phyloP scores from a whole-genome alignment of 225 moss, liverwort and hornwort genomes.

The Anthoceros angustus region DNA sequence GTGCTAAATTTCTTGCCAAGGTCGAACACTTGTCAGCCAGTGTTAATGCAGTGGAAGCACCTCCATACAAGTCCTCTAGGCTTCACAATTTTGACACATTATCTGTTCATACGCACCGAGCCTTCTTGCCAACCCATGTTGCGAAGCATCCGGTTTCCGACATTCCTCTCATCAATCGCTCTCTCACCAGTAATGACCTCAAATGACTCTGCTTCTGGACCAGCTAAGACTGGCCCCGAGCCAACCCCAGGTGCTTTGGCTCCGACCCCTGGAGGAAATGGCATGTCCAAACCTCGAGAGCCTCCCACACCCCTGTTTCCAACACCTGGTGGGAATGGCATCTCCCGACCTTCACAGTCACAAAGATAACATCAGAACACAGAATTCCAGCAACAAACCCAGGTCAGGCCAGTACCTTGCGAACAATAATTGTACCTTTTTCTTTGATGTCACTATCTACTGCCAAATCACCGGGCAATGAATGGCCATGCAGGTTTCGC shows the following conservation, averaged over 20 bases:
- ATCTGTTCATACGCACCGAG: slow-evolving; percentile 36
- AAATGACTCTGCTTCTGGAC: slow-evolving; percentile 63
- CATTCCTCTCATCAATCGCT: slow-evolving; percentile 81
- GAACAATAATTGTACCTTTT: slow-evolving; percentile 55
- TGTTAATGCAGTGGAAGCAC: not conserved
- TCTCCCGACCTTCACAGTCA: slow-evolving; percentile 50
- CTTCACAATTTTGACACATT: too few relatives aligned
- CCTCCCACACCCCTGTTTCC: slow-evolving; percentile 32
- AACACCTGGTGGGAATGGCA: slow-evolving; percentile 67
- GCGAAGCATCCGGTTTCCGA: slow-evolving; percentile 97
- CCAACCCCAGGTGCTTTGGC: slow-evolving; percentile 42
- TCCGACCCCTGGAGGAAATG: slow-evolving; percentile 97
- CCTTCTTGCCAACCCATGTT: slow-evolving; percentile 99
- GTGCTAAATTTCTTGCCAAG: not conserved
- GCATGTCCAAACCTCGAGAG: slow-evolving; percentile 92
- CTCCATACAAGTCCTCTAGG: too few relatives aligned
- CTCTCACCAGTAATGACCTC: slow-evolving; percentile 82
- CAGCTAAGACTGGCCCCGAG: slow-evolving; percentile 44
- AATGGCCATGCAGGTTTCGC: slow-evolving; percentile 69
- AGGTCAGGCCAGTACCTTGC: slow-evolving; percentile 30
- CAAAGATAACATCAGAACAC: slow-evolving; percentile 24
- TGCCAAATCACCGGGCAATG: slow-evolving; percentile 48
- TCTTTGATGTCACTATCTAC: slow-evolving; percentile 64
- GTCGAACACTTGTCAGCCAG: not conserved
- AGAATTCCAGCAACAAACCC: slow-evolving; percentile 12